These are phyloP conservation scores for Aureobasidium mangrovei DNA, from an alignment of 2,329 filamentous ascomycete genomes.

Conservation along the genomic window DNA sequence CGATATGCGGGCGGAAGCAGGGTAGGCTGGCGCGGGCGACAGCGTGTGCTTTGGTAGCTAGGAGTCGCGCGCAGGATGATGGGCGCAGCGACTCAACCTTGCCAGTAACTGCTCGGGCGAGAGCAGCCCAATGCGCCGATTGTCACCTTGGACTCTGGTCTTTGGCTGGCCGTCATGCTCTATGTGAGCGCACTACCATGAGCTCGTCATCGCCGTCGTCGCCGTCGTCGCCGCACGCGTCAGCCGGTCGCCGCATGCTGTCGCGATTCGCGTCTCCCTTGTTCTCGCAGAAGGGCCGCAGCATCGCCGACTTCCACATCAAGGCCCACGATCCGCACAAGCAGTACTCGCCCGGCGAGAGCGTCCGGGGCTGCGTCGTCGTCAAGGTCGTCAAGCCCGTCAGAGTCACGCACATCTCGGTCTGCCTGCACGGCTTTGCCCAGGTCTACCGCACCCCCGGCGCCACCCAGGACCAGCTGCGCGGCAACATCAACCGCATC, in stretches of 20 bases:
- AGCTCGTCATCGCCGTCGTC: constrained; percentile 7
- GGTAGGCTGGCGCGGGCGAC: no score
- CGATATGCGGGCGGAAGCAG: no score
- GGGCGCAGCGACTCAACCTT: no score
- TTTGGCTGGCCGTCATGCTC: not conserved
- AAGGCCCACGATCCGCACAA: constrained; percentile 68
- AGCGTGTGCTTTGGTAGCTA: no score
- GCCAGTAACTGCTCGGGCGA: no score
- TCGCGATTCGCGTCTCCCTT: constrained; percentile 47
- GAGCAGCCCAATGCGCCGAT: no score
- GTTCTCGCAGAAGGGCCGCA: constrained; percentile 49
- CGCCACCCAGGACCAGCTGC: constrained; percentile 45
- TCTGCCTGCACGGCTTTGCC: constrained; percentile 69
- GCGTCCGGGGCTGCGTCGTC: constrained; percentile 63
- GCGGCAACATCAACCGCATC: constrained; percentile 40
- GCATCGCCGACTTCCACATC: constrained; percentile 70
- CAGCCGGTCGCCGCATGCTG: constrained; percentile 32
- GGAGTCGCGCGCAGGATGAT: no score
- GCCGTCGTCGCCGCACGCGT: not conserved
- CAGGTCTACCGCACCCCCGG: constrained; percentile 67
- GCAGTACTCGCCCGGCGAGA: constrained; percentile 65
- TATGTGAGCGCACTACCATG: not conserved
- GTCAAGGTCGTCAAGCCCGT: constrained; percentile 65
- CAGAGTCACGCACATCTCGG: constrained; percentile 70
- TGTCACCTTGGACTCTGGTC: no score